Evolutionary conservation across 2,329 filamentous ascomycete species (phyloP).

Genomic region (Curvularia sp.): DNA sequence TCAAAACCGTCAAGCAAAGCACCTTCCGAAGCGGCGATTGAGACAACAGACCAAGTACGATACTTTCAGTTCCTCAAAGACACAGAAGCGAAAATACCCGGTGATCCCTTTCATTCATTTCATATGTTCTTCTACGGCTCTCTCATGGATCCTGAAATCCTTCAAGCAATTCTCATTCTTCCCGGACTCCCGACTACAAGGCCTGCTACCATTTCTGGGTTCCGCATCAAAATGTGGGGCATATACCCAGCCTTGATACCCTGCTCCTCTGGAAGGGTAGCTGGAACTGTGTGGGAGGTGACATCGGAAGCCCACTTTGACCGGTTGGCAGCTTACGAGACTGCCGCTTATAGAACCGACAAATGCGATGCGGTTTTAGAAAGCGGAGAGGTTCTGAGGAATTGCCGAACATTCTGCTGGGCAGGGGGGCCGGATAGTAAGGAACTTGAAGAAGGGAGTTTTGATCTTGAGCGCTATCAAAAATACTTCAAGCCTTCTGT

Average conservation of each 20-base stretch:
- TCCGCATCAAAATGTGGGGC: constrained; percentile 42
- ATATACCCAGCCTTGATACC: constrained; percentile 36
- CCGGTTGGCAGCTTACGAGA: constrained; percentile 30
- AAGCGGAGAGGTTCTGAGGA: constrained; percentile 13
- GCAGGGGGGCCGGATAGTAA: constrained; percentile 28
- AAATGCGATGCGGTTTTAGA: constrained; percentile 25
- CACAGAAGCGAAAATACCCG: constrained; percentile 11
- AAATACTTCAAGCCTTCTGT: constrained; percentile 33
- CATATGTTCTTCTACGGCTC: constrained; percentile 46
- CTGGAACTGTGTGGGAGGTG: constrained; percentile 25
- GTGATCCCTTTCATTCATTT: constrained; percentile 26
- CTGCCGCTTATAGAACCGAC: constrained; percentile 27
- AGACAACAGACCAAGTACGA: constrained; percentile 9
- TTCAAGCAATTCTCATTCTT: constrained; percentile 38
- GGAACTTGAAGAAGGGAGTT: constrained; percentile 32
- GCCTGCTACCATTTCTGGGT: constrained; percentile 33
- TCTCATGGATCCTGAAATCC: constrained; percentile 42
- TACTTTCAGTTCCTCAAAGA: constrained; percentile 10
- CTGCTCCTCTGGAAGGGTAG: constrained; percentile 16
- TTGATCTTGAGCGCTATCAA: constrained; percentile 36
- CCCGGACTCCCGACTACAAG: constrained; percentile 27
- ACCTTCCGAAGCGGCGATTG: constrained; percentile 4
- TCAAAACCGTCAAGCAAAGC: constrained; percentile 4
- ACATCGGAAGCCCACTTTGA: constrained; percentile 23
- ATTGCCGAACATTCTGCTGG: constrained; percentile 32